Evolutionary conservation across 1,284 basidiomycete species (phyloP).

Genomic region (Apiotrichum veenhuisii): DNA sequence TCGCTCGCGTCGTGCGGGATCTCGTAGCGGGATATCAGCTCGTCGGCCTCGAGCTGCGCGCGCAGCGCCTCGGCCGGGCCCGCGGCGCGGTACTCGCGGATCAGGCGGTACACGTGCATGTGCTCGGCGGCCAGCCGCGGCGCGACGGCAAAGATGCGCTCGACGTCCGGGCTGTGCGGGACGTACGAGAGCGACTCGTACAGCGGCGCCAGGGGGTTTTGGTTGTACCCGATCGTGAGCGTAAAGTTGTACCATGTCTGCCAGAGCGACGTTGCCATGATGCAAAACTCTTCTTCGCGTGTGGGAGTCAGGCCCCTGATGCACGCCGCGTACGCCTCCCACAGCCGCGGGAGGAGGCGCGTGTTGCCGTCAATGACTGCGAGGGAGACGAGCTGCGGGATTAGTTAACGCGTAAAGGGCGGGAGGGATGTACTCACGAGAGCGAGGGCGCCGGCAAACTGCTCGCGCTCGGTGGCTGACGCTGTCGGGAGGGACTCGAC

Average conservation of each 20-base stretch:
- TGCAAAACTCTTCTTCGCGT: slow-evolving; percentile 11
- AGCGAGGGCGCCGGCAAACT: slow-evolving; percentile 6
- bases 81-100: slow-evolving; percentile 1
- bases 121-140: slow-evolving; percentile 1
- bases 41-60: slow-evolving; percentile 17
- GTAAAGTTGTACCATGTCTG: slow-evolving; percentile 16
- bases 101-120: slow-evolving; percentile 1
- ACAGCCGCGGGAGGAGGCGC: slow-evolving; percentile 10
- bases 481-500: slow-evolving; percentile 1
- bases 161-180: neutral
- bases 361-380: slow-evolving; percentile 18
- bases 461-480: slow-evolving; percentile 8
- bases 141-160: slow-evolving; percentile 7
- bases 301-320: too few relatives aligned
- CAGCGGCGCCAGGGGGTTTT: slow-evolving; percentile 1
- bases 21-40: slow-evolving; percentile 5
- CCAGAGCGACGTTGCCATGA: slow-evolving; percentile 3
- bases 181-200: slow-evolving; percentile 2
- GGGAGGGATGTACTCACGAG: too few relatives aligned
- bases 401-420: neutral
- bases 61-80: neutral
- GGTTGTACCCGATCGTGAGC: slow-evolving; percentile 7
- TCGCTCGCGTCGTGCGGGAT: neutral
- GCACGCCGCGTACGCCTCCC: neutral
- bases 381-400: slow-evolving; percentile 14